phyloP scores from a whole-genome alignment of 2,329 filamentous ascomycete genomes.

The Neofusicoccum parvum region DNA sequence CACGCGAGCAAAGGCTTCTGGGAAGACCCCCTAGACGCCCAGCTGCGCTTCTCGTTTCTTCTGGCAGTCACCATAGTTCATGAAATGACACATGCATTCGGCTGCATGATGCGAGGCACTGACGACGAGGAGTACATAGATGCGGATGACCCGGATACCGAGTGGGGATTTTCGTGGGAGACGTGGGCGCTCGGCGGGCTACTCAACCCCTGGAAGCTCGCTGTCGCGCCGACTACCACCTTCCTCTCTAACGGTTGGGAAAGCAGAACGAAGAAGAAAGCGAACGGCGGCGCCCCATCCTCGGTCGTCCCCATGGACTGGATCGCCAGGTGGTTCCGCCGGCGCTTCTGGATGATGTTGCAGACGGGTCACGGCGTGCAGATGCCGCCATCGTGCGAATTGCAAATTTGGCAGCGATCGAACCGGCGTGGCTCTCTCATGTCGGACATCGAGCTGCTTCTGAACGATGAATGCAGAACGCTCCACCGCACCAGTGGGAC shows the following conservation, averaged over 20 bases:
- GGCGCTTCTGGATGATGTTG: conserved; percentile 34
- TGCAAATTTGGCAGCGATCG: conserved; percentile 7
- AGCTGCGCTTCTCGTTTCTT: conserved; percentile 38
- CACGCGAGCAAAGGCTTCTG: not conserved
- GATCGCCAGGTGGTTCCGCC: conserved; percentile 40
- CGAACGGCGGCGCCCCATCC: conserved; percentile 33
- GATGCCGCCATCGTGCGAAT: conserved; percentile 23
- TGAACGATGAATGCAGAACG: not conserved
- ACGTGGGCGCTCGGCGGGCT: conserved; percentile 38
- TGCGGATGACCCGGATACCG: conserved; percentile 30
- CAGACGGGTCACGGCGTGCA: conserved; percentile 26
- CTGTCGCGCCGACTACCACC: conserved; percentile 26
- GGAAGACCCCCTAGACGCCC: not conserved
- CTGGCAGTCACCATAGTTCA: conserved; percentile 36
- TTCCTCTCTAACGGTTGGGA: conserved; percentile 36
- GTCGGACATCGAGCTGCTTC: not conserved
- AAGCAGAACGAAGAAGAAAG: conserved; percentile 22
- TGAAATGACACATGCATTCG: conserved; percentile 38
- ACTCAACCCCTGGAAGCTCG: conserved; percentile 34
- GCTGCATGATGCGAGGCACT: conserved; percentile 34
- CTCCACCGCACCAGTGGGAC: not conserved
- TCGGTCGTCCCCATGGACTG: conserved; percentile 36
- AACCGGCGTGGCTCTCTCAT: not conserved
- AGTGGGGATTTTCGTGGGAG: conserved; percentile 41
- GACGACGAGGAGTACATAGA: conserved; percentile 32